A percentile compares a stretch with the other conserved stretches of the same genome.
phyloP scores from a whole-genome alignment of 495 filamentous ascomycete species.

The Xylaria cubensis region DNA sequence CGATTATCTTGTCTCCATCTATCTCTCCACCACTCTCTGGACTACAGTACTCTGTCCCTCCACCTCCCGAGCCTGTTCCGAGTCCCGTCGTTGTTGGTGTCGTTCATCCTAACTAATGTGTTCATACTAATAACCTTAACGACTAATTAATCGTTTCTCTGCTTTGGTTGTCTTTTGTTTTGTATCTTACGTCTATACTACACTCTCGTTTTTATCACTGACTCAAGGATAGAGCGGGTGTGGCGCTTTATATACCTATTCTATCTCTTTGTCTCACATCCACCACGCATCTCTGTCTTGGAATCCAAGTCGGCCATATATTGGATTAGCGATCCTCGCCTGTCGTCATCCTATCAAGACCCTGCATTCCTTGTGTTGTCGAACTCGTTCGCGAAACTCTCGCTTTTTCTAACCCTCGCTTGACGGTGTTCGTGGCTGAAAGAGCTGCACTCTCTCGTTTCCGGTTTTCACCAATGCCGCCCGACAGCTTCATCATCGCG shows the following conservation, averaged over 20 bases:
- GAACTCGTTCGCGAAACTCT: constrained; percentile 29
- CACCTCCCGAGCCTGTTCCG: neutral
- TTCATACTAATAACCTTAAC: constrained; percentile 29
- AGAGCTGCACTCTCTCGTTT: constrained; percentile 23
- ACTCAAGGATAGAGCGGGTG: constrained; percentile 15
- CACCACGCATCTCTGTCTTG: constrained; percentile 38
- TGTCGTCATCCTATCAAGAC: constrained; percentile 33
- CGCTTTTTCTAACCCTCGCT: constrained; percentile 24
- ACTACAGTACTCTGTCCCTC: constrained; percentile 6
- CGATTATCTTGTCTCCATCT: constrained; percentile 7
- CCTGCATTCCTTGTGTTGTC: constrained; percentile 38
- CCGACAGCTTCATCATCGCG: constrained; percentile 47
- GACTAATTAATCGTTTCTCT: constrained; percentile 34
- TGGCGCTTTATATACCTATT: constrained; percentile 17
- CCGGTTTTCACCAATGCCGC: constrained; percentile 40
- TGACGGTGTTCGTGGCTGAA: constrained; percentile 16
- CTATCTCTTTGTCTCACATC: constrained; percentile 28
- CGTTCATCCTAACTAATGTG: constrained; percentile 24
- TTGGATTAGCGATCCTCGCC: constrained; percentile 24
- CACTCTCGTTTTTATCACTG: constrained; percentile 4
- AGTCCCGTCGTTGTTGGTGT: constrained; percentile 28
- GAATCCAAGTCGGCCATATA: constrained; percentile 39
- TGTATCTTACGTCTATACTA: neutral
- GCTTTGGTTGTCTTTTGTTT: constrained; percentile 33
- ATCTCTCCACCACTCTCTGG: constrained; percentile 13